A percentile compares a stretch with the other conserved stretches of the same genome.
phyloP scores from a whole-genome alignment of 441 rosid species.

The Adansonia rubrostipa region DNA sequence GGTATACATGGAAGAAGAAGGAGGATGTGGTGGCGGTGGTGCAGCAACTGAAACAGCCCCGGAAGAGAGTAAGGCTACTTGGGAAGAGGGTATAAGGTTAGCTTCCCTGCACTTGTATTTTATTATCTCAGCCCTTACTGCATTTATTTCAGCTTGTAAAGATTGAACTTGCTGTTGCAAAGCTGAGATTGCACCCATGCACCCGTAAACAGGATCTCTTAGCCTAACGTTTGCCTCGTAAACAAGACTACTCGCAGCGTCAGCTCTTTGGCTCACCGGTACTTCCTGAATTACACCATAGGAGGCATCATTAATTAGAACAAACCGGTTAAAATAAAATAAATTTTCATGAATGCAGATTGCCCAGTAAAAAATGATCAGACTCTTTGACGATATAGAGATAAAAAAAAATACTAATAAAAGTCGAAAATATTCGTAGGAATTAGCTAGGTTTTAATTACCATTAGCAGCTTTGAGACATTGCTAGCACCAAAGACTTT shows the following conservation, averaged over 20 bases:
- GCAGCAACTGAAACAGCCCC: constrained; percentile 58
- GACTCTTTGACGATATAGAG: no score
- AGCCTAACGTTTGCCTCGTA: constrained; percentile 80
- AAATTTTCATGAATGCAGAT: neutral
- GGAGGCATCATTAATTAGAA: neutral
- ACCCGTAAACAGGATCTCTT: constrained; percentile 76
- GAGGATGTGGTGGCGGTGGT: constrained; percentile 41
- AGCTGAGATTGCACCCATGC: constrained; percentile 79
- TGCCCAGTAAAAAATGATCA: no score
- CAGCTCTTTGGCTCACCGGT: constrained; percentile 71
- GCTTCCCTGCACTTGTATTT: constrained; percentile 68
- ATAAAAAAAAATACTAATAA: no score
- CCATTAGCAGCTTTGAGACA: constrained; percentile 84
- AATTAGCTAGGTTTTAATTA: constrained; percentile 32
- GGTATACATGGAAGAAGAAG: constrained; percentile 66
- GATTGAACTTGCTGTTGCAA: constrained; percentile 71
- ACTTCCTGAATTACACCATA: constrained; percentile 63
- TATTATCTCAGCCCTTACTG: constrained; percentile 63
- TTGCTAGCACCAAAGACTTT: constrained; percentile 83
- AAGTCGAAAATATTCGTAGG: no score
- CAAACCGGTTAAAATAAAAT: neutral
- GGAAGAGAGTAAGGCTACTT: constrained; percentile 57
- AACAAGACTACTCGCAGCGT: constrained; percentile 70
- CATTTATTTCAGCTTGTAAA: constrained; percentile 64
- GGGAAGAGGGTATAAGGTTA: constrained; percentile 48